A percentile compares a stretch with the other conserved stretches of the same genome.
phyloP scores from a whole-genome alignment of 164 flowering plant species.

The Stephania japonica region DNA sequence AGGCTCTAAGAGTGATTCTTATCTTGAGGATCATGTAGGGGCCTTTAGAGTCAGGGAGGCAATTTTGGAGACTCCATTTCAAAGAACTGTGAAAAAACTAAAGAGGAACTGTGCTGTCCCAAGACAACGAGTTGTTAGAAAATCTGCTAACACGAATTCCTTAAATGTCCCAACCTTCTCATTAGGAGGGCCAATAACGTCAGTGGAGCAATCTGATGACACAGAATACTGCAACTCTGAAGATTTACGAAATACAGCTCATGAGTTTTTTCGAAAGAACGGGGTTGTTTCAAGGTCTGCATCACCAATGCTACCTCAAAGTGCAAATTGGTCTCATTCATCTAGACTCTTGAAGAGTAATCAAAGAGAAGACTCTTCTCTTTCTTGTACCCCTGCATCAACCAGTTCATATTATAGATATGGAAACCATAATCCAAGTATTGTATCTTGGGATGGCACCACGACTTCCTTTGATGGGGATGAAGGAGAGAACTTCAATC shows the following conservation, averaged over 20 bases:
- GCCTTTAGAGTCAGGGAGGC: constrained; percentile 45
- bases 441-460: constrained; percentile 77
- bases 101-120: constrained; percentile 18
- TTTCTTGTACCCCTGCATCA: constrained; percentile 75
- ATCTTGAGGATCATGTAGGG: constrained; percentile 30
- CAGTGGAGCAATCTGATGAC: constrained; percentile 66
- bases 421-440: constrained; percentile 48
- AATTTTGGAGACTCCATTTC: constrained; percentile 23
- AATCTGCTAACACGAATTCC: constrained; percentile 15
- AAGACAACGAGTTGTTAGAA: constrained; percentile 22
- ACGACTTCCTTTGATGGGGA: constrained; percentile 63
- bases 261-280: constrained; percentile 12
- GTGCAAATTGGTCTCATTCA: constrained; percentile 40
- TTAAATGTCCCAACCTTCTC: constrained; percentile 28
- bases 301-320: constrained; percentile 51
- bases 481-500: constrained; percentile 65
- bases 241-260: constrained; percentile 29
- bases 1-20: constrained; percentile 52
- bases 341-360: constrained; percentile 39
- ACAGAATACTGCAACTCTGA: constrained; percentile 64
- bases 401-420: constrained; percentile 62
- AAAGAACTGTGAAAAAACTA: constrained; percentile 28
- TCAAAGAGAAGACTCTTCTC: constrained; percentile 57
- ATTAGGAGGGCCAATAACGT: constrained; percentile 26
- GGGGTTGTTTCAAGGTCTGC: constrained; percentile 21